Percentiles rank a stretch among this genome's conserved stretches.
phyloP scores from a whole-genome alignment of 208 protist species.

The Trypanosoma lewisi region DNA sequence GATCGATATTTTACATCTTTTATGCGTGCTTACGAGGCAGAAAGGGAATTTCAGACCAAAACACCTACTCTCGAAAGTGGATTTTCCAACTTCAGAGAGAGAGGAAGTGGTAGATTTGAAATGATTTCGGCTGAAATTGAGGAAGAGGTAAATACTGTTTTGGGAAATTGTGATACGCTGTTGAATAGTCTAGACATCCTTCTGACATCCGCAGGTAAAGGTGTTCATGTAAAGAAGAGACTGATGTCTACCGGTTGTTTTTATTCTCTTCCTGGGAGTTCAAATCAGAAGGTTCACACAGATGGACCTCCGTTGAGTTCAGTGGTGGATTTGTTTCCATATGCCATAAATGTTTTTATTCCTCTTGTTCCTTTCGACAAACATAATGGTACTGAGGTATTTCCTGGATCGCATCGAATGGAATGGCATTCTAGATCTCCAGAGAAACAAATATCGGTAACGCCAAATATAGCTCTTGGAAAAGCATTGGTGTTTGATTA shows the following conservation, averaged over 20 bases:
- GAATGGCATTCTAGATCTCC: conserved; percentile 9
- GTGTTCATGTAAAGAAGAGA: conserved; percentile 26
- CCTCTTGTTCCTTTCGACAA: conserved; percentile 53
- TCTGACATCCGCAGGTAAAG: conserved; percentile 16
- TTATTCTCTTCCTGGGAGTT: conserved; percentile 54
- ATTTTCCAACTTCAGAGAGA: conserved; percentile 66
- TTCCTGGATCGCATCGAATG: conserved; percentile 35
- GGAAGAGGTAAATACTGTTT: conserved; percentile 37
- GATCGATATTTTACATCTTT: conserved; percentile 37
- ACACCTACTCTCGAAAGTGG: conserved; percentile 43
- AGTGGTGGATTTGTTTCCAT: conserved; percentile 51
- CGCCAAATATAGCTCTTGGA: conserved; percentile 38
- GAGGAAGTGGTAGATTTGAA: conserved; percentile 59
- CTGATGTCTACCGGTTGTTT: conserved; percentile 65
- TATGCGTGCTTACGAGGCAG: conserved; percentile 41
- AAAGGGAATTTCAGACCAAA: conserved; percentile 23
- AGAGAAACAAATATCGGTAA: conserved; percentile 23
- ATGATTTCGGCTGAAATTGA: conserved; percentile 50
- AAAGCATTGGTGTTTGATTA: conserved; percentile 64
- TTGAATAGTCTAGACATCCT: conserved; percentile 33
- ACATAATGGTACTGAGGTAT: conserved; percentile 63
- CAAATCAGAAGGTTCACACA: conserved; percentile 48
- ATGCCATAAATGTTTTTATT: conserved; percentile 72
- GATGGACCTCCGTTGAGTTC: conserved; percentile 51
- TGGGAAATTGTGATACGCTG: conserved; percentile 35